Conservation (phyloP, 805 yeast genomes). For the Saccharomycopsis babjevae region DNA sequence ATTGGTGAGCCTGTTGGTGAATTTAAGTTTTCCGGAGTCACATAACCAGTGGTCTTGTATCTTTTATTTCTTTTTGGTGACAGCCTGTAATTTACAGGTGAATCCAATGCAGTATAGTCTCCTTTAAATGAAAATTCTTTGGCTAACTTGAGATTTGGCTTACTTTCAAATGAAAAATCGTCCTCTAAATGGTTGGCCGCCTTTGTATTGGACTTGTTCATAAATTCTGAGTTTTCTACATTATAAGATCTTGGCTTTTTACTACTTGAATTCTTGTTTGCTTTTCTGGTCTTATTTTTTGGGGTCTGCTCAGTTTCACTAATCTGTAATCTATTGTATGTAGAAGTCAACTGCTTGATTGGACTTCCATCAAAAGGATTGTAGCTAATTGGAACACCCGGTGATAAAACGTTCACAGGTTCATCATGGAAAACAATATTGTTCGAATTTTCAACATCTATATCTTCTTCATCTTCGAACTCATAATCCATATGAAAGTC, state of each 20-base stretch:
- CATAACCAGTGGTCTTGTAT: conserved; percentile 14
- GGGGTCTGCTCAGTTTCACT: background rate
- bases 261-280: background rate
- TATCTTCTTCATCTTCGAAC: conserved; percentile 13
- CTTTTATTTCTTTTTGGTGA: conserved; percentile 17
- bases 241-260: background rate
- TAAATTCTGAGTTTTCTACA: background rate
- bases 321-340: conserved; percentile 11
- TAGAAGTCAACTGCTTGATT: conserved; percentile 12
- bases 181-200: background rate
- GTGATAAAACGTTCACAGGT: conserved; percentile 17
- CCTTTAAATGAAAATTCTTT: background rate
- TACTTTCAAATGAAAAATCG: background rate
- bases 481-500: conserved; percentile 7
- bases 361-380: background rate
- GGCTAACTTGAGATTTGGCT: background rate
- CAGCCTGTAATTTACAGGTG: conserved; percentile 12
- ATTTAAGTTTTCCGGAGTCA: background rate
- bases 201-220: background rate
- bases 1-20: conserved; percentile 5
- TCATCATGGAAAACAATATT: conserved; percentile 14
- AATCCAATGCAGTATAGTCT: conserved; percentile 4
- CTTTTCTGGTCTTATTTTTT: background rate
- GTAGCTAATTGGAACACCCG: conserved; percentile 16
- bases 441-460: background rate